Evolutionary conservation across 768 basidiomycete species (phyloP).

Genomic region (Hygrophoropsis aurantiaca): DNA sequence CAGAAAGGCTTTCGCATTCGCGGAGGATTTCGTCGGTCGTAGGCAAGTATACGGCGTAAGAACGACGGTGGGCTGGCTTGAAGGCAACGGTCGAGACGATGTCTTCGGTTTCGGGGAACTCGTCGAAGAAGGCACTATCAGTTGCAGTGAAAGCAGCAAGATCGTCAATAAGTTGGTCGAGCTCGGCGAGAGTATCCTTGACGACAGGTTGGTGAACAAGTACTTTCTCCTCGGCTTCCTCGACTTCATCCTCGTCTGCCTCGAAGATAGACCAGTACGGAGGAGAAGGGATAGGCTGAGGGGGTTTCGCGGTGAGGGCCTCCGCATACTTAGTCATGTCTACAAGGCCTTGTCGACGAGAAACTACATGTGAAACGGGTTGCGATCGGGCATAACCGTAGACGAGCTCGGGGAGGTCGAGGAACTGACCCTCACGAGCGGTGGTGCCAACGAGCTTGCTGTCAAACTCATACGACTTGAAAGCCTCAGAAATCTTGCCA

Average conservation of each 20-base stretch:
- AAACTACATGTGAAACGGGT: background rate
- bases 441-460: conserved; percentile 6
- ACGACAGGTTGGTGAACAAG: background rate
- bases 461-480: conserved; percentile 6
- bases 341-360: background rate
- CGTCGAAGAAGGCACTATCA: background rate
- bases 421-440: conserved; percentile 3
- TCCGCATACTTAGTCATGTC: background rate
- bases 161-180: background rate
- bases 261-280: background rate
- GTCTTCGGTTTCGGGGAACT: background rate
- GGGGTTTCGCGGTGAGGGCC: background rate
- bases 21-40: background rate
- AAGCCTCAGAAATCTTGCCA: background rate
- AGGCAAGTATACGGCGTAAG: conserved; percentile 1
- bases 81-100: background rate
- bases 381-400: background rate
- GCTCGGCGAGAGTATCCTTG: background rate
- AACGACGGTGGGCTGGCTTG: conserved; percentile 3
- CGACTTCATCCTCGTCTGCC: conserved; percentile 1
- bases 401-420: background rate
- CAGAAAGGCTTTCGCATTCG: background rate
- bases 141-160: background rate
- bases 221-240: background rate
- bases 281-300: background rate